Evolutionary conservation across 2,329 filamentous ascomycete genomes (phyloP).

Genomic region (Fusarium stilboides): DNA sequence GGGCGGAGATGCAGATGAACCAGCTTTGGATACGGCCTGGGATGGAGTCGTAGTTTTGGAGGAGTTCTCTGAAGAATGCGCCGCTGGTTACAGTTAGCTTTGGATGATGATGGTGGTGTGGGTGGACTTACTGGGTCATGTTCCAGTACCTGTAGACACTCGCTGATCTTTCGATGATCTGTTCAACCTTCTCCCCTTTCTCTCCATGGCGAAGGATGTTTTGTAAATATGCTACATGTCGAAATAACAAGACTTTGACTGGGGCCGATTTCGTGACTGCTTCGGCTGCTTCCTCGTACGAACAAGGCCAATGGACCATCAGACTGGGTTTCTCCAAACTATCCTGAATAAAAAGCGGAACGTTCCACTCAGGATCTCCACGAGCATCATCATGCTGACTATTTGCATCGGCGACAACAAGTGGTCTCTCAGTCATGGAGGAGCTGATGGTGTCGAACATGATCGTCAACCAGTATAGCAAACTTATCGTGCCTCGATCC

Average conservation of each 20-base stretch:
- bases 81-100: conserved; percentile 42
- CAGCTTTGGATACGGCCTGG: conserved; percentile 70
- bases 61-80: conserved; percentile 66
- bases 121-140: conserved; percentile 55
- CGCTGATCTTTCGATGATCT: conserved; percentile 62
- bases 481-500: conserved; percentile 62
- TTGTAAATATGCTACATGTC: conserved; percentile 68
- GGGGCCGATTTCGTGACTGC: conserved; percentile 67
- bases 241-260: conserved; percentile 71
- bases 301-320: conserved; percentile 65
- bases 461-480: conserved; percentile 71
- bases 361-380: conserved; percentile 21
- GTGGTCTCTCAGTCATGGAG: conserved; percentile 61
- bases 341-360: conserved; percentile 25
- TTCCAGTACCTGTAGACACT: conserved; percentile 70
- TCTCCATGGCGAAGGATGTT: conserved; percentile 61
- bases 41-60: conserved; percentile 64
- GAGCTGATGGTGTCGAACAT: conserved; percentile 73
- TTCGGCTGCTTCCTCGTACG: conserved; percentile 64
- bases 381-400: conserved; percentile 52
- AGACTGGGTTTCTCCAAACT: conserved; percentile 20
- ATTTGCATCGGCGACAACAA: conserved; percentile 57
- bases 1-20: conserved; percentile 70
- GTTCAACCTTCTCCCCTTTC: conserved; percentile 59
- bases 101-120: rapidly evolving